Conservation (phyloP, 202 grass and related monocot genomes). For the Cymbopogon flexuosus region DNA sequence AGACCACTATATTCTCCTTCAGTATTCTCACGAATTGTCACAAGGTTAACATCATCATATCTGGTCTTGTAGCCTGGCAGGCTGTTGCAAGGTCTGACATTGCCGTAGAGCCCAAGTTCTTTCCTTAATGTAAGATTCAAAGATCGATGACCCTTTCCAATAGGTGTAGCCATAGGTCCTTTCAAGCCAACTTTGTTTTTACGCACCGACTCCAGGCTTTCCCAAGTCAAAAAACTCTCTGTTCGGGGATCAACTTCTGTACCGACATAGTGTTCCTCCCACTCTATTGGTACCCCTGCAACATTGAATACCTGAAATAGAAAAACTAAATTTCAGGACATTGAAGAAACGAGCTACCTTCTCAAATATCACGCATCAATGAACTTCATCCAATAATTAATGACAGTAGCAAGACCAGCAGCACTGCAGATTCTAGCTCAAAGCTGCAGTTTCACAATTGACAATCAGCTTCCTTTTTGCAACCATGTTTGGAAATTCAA, state of each 20-base stretch:
- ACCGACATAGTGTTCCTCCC: constrained; percentile 92
- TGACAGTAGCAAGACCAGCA: not conserved
- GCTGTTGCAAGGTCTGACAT: constrained; percentile 94
- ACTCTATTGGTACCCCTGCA: constrained; percentile 87
- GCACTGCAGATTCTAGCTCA: not conserved
- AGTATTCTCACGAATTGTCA: constrained; percentile 95
- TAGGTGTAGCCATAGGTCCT: constrained; percentile 97
- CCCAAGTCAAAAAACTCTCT: constrained; percentile 95
- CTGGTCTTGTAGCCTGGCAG: constrained; percentile 90
- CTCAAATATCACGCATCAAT: constrained; percentile 10
- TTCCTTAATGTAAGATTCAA: constrained; percentile 93
- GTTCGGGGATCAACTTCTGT: constrained; percentile 86
- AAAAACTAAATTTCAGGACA: constrained; percentile 1
- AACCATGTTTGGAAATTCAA: not conserved
- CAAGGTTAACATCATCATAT: constrained; percentile 93
- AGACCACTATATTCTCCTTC: constrained; percentile 98
- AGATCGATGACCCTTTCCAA: constrained; percentile 96
- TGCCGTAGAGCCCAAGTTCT: constrained; percentile 87
- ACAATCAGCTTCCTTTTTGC: not conserved
- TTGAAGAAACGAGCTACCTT: not conserved
- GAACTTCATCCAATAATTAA: constrained; percentile 16
- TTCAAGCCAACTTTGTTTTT: constrained; percentile 93
- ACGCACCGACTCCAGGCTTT: constrained; percentile 84
- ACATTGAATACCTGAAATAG: constrained; percentile 72
- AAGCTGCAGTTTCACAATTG: not conserved